These are phyloP conservation scores for Beauveria australis DNA, from an alignment of 2,329 filamentous ascomycete species.

Conservation along the genomic window DNA sequence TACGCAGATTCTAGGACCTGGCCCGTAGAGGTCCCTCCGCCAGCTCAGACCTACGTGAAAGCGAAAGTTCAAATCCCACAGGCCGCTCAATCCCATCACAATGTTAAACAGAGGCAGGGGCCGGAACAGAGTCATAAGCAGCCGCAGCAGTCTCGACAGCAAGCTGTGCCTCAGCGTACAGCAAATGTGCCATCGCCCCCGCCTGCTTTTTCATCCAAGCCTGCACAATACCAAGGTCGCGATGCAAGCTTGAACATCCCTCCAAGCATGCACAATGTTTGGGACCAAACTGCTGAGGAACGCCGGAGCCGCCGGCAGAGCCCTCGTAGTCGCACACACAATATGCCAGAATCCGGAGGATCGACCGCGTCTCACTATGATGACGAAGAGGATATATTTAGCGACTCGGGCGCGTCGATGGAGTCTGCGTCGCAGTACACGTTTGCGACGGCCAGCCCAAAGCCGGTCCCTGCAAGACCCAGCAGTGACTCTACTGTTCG, in stretches of 20 bases:
- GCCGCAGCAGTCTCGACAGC: background rate
- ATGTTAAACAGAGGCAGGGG: background rate
- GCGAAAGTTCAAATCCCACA: background rate
- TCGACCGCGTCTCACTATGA: background rate
- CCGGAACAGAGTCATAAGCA: background rate
- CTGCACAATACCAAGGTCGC: background rate
- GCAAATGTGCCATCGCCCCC: background rate
- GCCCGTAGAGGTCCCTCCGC: background rate
- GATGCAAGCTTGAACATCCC: too few species aligned
- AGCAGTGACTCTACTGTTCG: background rate
- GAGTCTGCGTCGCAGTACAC: background rate
- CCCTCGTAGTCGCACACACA: background rate
- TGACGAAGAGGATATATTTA: background rate
- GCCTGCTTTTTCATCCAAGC: background rate
- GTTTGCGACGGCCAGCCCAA: background rate
- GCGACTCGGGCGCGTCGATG: background rate
- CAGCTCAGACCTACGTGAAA: too few species aligned
- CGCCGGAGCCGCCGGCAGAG: background rate
- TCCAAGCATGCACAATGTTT: too few species aligned
- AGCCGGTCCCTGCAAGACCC: background rate
- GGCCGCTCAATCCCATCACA: background rate
- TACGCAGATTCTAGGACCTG: background rate
- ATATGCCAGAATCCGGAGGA: background rate
- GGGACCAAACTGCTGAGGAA: background rate
- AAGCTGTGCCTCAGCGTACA: background rate